Conservation (phyloP, 148 eudicot species). For the Agrostemma githago region DNA sequence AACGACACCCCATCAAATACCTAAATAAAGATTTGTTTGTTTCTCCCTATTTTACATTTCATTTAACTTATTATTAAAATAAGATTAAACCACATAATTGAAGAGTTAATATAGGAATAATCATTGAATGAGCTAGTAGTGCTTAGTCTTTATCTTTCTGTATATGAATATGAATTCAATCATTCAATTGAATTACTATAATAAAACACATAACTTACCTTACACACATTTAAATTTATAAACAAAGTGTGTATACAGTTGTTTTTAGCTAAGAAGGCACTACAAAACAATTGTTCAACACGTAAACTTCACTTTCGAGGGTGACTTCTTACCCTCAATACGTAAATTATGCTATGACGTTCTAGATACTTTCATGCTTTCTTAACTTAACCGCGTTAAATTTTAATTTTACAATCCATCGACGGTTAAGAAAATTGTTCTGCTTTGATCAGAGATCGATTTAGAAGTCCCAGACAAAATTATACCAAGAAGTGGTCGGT, state of each 20-base stretch:
- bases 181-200: no score
- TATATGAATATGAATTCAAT: no score
- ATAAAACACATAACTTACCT: neutral
- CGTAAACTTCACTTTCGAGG: neutral
- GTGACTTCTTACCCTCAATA: neutral
- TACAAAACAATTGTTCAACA: neutral
- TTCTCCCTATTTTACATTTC: no score
- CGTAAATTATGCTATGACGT: neutral
- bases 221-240: no score
- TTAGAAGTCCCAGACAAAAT: neutral
- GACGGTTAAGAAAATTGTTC: no score
- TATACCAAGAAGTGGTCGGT: neutral
- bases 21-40: no score
- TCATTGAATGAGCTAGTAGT: constrained; percentile 15
- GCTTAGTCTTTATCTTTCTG: neutral
- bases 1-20: no score
- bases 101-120: no score
- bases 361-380: neutral
- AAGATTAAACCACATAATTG: no score
- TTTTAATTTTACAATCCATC: no score
- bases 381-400: neutral
- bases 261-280: neutral
- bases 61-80: no score
- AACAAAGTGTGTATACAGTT: neutral
- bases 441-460: no score